Evolutionary conservation across 495 filamentous ascomycete species (phyloP), one percentile per base, ranked within the genome.

Genomic region (Tetracladium setigerum): DNA sequence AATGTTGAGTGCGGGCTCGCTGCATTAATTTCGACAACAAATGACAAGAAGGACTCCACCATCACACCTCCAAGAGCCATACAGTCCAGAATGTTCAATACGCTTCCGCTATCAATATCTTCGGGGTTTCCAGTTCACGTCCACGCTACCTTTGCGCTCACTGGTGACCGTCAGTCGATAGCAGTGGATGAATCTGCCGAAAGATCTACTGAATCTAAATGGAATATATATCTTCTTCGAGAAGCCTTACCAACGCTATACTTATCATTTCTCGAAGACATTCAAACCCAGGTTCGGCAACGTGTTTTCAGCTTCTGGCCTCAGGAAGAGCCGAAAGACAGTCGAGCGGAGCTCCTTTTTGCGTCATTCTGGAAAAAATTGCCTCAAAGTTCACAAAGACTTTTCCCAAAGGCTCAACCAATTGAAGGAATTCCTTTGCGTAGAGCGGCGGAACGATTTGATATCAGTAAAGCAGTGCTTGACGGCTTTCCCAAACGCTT

Each of bases 221-320:
- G 68, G 68, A 71, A 71, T 22, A 34, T 30, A n/a, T 68, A 67
- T 63, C 61, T 71, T 18, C 55, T 69, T 5, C 38, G 49, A 30
- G 31, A 49, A 8, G 47, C 44, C 12, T 38, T 71, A 10, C 60
- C 65, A 15, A 40, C 52, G 1, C 44, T 71, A 11, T 71, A 70
- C 47, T 38, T 69, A 19, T 42, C 49, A 2, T 58, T 70, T 16
- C 44, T 70, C 14, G 49, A 50, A 12, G 19, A 58, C 30, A 41
- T 69, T 38, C 56, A 53, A 39, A 31, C 52, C 14, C 52, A 48
- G 7, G 22, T 53, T 14, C 50, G 59, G 18, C 24, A 47, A 6
- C 19, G 50, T 11, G 56, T 53, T 5, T 67, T 68, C 43, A 15
- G 41, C 9, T 68, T 62, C 43, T 71, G 67, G 66, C 68, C 68